Evolutionary conservation across 1,284 basidiomycete species (phyloP), one percentile per base, ranked within the genome.

Genomic region (Caloboletus firmus): DNA sequence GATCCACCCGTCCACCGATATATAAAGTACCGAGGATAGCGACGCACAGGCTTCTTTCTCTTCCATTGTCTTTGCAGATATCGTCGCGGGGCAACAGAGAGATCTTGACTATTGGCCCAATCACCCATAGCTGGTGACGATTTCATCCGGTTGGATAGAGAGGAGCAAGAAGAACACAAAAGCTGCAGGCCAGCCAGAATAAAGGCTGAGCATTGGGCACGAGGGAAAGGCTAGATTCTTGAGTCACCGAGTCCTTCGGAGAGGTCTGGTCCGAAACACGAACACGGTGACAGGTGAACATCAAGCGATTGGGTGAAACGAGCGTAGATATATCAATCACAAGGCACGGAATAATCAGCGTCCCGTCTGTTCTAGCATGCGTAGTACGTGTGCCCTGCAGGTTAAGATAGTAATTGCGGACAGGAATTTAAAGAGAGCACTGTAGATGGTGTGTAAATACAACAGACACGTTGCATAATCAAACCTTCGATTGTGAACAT

Each of bases 41-140:
- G 20, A 58, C 71, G 51, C 22, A 74, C 71, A 6, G 67, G 66
- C 46, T 73, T 75, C 36, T 63, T 64, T 36, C 57, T 62, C 58
- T 72, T 74, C 71, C 71, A 72, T 22, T 74, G 65, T 44, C 71
- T 51, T 43, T 61, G 65, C 17, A 74, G 50, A 52, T 69, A 72
- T 46, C 67, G 69, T 58, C 58, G 70, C 28, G 67, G 67, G 45
- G 56, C 24, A 22, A 37, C 44, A 35, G 62, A 56, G 18, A 58
- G 49, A 32, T 70, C 69, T n/a, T 57, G 52, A 48, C 32, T 26
- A 50, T 44, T 35, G 36, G 37, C 15, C 45, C 51, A 45, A 51
- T 60, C 57, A 17, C 22, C 47, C 64, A 66, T 68, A 1, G 52
- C 7, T 52, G 28, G 28, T 8, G 20, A 47, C 26, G 4, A 15